phyloP scores from a whole-genome alignment of 2,329 filamentous ascomycete species.

The Ophiognomonia clavigignenti-juglandacearum region DNA sequence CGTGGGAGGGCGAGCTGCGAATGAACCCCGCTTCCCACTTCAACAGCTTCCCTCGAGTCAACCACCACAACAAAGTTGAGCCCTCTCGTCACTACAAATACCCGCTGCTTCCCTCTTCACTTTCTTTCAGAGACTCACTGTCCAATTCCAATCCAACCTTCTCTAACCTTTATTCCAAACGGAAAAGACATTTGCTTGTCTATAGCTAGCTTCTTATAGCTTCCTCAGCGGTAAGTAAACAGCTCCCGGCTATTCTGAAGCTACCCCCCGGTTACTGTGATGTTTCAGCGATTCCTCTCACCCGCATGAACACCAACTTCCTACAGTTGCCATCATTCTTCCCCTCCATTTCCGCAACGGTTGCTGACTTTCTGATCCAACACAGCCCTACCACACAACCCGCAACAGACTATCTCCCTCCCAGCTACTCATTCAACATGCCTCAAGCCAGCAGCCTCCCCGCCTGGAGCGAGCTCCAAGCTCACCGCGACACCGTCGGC shows the following conservation, averaged over 20 bases:
- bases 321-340: too few species aligned
- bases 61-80: neutral
- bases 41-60: neutral
- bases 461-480: conserved; percentile 86
- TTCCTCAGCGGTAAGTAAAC: too few species aligned
- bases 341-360: too few species aligned
- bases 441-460: conserved; percentile 80
- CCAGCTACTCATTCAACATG: conserved; percentile 42
- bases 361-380: neutral
- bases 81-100: neutral
- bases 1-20: conserved; percentile 10
- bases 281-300: neutral
- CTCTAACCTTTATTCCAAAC: neutral
- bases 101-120: neutral
- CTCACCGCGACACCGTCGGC: conserved; percentile 80
- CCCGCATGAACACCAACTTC: too few species aligned
- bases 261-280: too few species aligned
- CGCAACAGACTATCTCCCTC: neutral
- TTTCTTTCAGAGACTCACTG: neutral
- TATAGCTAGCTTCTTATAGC: neutral
- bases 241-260: too few species aligned
- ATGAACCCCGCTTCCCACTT: conserved; percentile 17
- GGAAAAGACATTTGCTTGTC: neutral
- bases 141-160: neutral
- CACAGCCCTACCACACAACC: neutral